Evolutionary conservation across 345 rosid genomes (phyloP), one percentile per base, ranked within the genome.

Genomic region (Barbarea vulgaris): DNA sequence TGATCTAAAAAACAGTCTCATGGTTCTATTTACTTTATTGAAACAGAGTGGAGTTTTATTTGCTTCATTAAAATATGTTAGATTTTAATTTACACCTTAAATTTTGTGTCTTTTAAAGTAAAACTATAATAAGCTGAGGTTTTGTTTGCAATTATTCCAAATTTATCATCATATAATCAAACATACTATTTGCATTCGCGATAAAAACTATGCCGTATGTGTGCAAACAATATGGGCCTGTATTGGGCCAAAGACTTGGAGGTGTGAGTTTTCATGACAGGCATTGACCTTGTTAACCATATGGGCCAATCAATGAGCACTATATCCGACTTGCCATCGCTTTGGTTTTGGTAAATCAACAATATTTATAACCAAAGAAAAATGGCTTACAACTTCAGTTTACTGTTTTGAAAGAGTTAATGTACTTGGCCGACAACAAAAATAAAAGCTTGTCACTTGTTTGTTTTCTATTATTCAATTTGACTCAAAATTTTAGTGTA

Each of bases 281-380:
- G 76, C 76, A 24, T 62, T 52, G 10, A 10, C 24, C 64, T 5
- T 52, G 62, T 39, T 52, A 24, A 61, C 12, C 30, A 57, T 4
- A 52, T 28, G 34, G 69, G 63, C 70, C 42, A 53, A 42, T 18
- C 54, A 37, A 13, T 37, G 11, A 47, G 25, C 15, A 25, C 18
- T 7, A 10, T 31, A 27, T 42, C 22, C 33, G 31, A 27, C 22
- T 62, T 61, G n/a, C 24, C 41, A 62, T 50, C 3, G 11, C 25
- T 17, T 13, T 36, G 25, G 12, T 12, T 58, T 62, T 17, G 36
- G 25, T 3, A 58, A n/a, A 21, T 56, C 39, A 5, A 1, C 74
- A 48, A 55, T 46, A 10, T 55, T 44, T 4, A 59, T 3, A 18
- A 36, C 46, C 17, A 56, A 46, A 42, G 12, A 1, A 12, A 39